Evolutionary conservation across 208 protist genomes (phyloP).

Genomic region (Trypanosoma lewisi): DNA sequence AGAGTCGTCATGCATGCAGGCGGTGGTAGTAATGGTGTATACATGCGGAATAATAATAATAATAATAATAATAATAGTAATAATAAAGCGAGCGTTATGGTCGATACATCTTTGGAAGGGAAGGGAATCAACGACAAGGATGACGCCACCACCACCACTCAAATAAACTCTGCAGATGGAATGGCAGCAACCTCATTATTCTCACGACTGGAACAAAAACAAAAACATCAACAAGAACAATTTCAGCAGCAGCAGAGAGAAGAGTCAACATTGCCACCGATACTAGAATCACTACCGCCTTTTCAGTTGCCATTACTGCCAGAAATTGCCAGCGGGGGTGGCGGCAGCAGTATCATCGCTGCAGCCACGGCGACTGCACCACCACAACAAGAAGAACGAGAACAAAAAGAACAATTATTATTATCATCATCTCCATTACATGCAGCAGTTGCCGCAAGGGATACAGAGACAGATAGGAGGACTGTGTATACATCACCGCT

Average conservation of each 20-base stretch:
- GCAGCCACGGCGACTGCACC: too few relatives aligned
- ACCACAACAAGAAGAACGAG: too few relatives aligned
- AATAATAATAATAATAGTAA: slow-evolving; percentile 15
- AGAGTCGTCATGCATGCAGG: slow-evolving; percentile 26
- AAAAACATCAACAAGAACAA: neutral
- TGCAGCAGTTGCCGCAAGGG: too few relatives aligned
- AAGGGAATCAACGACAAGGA: neutral
- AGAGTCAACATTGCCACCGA: too few relatives aligned
- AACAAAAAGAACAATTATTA: too few relatives aligned
- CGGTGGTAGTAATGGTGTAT: neutral
- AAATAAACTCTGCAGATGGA: neutral
- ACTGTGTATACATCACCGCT: too few relatives aligned
- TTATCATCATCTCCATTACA: too few relatives aligned
- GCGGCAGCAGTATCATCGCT: neutral
- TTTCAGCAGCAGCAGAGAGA: too few relatives aligned
- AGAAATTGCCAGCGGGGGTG: neutral
- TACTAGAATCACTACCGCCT: too few relatives aligned
- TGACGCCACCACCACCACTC: neutral
- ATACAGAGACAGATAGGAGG: too few relatives aligned
- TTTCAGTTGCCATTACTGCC: too few relatives aligned
- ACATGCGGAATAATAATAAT: too few relatives aligned
- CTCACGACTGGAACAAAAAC: neutral
- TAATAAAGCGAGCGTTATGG: neutral
- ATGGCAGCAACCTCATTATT: neutral
- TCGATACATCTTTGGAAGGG: neutral